Percentiles rank a stretch among this genome's conserved stretches.
Conservation (phyloP, 768 basidiomycete genomes). For the Gloeophyllum trabeum region DNA sequence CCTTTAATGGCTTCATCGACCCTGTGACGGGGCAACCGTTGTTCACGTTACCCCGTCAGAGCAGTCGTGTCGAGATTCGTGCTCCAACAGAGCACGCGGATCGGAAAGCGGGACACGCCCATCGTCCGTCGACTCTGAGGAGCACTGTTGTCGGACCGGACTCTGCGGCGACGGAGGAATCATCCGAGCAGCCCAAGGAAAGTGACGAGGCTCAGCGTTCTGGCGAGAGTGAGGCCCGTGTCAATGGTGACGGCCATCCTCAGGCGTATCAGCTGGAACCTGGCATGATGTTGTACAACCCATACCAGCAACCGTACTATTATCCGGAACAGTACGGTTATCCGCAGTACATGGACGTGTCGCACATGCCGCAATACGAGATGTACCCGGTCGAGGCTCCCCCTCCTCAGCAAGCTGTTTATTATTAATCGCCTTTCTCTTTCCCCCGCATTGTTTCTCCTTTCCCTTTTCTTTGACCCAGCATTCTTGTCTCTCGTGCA, state of each 20-base stretch:
- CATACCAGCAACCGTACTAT: constrained; percentile 25
- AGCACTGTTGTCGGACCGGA: constrained; percentile 18
- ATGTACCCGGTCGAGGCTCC: constrained; percentile 32
- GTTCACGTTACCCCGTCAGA: constrained; percentile 64
- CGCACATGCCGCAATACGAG: constrained; percentile 55
- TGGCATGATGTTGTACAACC: constrained; percentile 40
- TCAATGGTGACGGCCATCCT: constrained; percentile 12
- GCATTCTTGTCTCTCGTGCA: too few species aligned
- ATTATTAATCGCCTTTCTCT: constrained; percentile 51
- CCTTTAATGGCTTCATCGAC: constrained; percentile 53
- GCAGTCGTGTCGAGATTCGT: constrained; percentile 65
- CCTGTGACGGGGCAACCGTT: constrained; percentile 57
- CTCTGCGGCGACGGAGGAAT: constrained; percentile 15
- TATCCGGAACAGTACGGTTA: constrained; percentile 63
- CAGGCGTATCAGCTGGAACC: constrained; percentile 16
- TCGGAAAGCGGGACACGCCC: constrained; percentile 12
- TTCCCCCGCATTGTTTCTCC: too few species aligned
- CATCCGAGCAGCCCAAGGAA: constrained; percentile 10
- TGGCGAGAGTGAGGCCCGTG: constrained; percentile 11
- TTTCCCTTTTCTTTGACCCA: too few species aligned
- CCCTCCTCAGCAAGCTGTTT: constrained; percentile 25
- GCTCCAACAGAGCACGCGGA: constrained; percentile 30
- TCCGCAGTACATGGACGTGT: constrained; percentile 56
- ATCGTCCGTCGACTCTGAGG: constrained; percentile 31
- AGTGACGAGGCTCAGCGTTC: constrained; percentile 2